Base-by-base conservation (phyloP, 1,284 basidiomycete species). In the Rugosomyces carneus region DNA sequence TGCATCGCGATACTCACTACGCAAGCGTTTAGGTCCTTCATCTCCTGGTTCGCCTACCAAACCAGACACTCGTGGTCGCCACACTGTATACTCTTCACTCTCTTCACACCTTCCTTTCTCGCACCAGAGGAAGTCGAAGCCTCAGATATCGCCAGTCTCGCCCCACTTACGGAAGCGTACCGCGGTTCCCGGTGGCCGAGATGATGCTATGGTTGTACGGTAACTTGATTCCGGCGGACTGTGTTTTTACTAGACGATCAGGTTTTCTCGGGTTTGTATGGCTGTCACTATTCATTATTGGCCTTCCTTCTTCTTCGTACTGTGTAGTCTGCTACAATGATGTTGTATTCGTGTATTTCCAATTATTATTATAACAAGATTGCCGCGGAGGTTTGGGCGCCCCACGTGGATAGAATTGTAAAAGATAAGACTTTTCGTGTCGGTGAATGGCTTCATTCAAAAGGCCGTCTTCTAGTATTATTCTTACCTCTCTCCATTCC, bases 1-100 rank as follows among this genome's bases (percentile, higher is more conserved):
- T 34, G 44, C 45, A 13, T 56, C 53, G 19, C 53, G 51, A 32
- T 52, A 57, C 31, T 42, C 50, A 31, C 36, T 69, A 29, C 64
- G 68, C 34, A 67, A 62, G 48, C 62, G 68, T 23, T 44, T 58
- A 20, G 48, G 49, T 32, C 51, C 56, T n/a, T 15, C 53, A 8
- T 42, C 53, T 4, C 45, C 55, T 27, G 42, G 45, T 23, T 46
- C 50, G 24, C 53, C 49, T 10, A 40, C 41, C 7, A 54, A 46
- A 36, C 50, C 49, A 42, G 54, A 36, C 24, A 49, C 45, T 39
- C 54, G 47, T 37, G 51, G 46, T 24, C 55, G 45, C 27, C 57
- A 51, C 35, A 44, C 35, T 16, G 48, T 35, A 45, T 47, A 47
- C 40, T 43, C 52, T 35, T 31, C 49, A 16, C 41, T 42, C 23